These are phyloP conservation scores for Naganishia liquefaciens DNA, from an alignment of 1,284 basidiomycete genomes.

Conservation along the genomic window DNA sequence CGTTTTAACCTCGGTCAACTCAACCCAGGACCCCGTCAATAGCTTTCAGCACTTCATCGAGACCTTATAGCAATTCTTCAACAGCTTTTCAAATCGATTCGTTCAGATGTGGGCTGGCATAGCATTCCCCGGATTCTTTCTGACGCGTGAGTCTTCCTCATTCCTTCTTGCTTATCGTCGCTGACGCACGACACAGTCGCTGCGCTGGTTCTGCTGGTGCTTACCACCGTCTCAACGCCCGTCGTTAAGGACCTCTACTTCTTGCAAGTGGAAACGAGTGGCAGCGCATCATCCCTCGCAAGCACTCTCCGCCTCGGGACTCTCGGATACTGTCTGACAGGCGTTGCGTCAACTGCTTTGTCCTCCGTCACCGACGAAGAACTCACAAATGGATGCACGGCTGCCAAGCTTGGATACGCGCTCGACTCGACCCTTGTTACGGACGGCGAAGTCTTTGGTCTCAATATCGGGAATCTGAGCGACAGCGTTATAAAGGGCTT, in stretches of 20 bases:
- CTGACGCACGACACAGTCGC: slow-evolving; percentile 52
- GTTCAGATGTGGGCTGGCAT: slow-evolving; percentile 41
- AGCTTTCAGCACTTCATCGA: too few species aligned
- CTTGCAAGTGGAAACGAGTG: slow-evolving; percentile 59
- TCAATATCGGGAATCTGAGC: neutral
- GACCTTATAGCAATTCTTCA: too few species aligned
- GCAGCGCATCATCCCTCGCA: neutral
- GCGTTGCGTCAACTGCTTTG: neutral
- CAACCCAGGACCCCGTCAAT: too few species aligned
- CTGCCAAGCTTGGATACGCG: slow-evolving; percentile 41
- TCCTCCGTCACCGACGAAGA: slow-evolving; percentile 1
- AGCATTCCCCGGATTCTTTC: slow-evolving; percentile 47
- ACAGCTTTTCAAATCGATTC: neutral
- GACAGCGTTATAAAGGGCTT: slow-evolving; percentile 18
- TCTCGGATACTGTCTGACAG: slow-evolving; percentile 22
- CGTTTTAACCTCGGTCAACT: too few species aligned
- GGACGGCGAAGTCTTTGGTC: slow-evolving; percentile 8
- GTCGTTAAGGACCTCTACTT: slow-evolving; percentile 73
- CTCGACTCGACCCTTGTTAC: slow-evolving; percentile 40
- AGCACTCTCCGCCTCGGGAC: neutral
- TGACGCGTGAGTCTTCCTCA: slow-evolving; percentile 42
- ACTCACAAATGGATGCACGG: slow-evolving; percentile 38
- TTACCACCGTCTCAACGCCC: slow-evolving; percentile 70
- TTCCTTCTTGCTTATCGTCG: neutral
- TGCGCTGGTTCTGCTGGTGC: slow-evolving; percentile 68